Base-by-base conservation (phyloP, 2,329 filamentous ascomycete genomes). In the Madurella fahalii region DNA sequence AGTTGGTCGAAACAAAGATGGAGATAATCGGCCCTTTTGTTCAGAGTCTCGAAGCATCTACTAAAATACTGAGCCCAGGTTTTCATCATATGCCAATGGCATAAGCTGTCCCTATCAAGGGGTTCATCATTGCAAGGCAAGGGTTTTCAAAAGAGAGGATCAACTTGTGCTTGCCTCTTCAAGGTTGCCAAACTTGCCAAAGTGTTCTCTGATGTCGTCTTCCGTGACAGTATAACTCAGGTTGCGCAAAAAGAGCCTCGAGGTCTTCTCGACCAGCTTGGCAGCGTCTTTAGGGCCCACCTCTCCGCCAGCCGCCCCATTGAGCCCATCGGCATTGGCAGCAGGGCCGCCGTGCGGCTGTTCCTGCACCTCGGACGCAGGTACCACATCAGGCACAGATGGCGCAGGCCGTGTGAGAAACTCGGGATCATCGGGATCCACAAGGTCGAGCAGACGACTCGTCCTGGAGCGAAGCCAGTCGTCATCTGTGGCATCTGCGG, bases 21-120 rank as follows among this genome's bases (percentile, higher is more conserved):
- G 63, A 64, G 65, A 59, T 57, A 64, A 57, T 62, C 48, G 54
- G 57, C 55, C 58, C 61, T 63, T 59, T 58, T 60, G 74, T 44
- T 92, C 87, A 94, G 90, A 82, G 77, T 79, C 74, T 87, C 90
- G 85, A 92, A 88, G 90, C 89, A 96, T 97, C 93, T 99, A 99
- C 94, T 96, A 99, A 96, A 95, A 96, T 94, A 88, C 82, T 90
- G 86, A 91, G 86, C 86, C 87, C 85, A 84, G 76, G 73, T 80
- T 90, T 79, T 84, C 89, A 92, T 95, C 92, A 97, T 78, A 79
- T 90, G 89, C 90, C 76, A 68, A 73, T 71, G 66, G 88, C 88
- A 93, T 96, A 89, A 91, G 93, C 85, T 97, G 94, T 97, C 94
- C 94, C 94, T 97, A 97, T 97, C 94, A 88, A 20, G 88, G 83